Evolutionary conservation across 1,139 yeast species (phyloP).

Genomic region (Hyphopichia wangnamkhiaoensis): DNA sequence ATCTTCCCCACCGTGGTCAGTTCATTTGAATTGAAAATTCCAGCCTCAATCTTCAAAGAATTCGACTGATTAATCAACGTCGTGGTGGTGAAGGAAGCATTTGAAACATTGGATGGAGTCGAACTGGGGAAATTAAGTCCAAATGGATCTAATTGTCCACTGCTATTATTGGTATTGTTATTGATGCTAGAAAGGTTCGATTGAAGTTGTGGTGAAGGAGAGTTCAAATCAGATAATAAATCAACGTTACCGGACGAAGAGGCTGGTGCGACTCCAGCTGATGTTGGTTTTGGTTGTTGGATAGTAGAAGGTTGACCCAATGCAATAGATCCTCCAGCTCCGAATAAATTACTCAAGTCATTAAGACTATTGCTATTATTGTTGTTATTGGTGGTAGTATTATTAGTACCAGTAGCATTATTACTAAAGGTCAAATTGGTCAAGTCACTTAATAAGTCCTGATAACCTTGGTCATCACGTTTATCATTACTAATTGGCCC

Average conservation of each 20-base stretch:
- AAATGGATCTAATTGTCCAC: slow-evolving; percentile 48
- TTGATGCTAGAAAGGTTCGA: slow-evolving; percentile 27
- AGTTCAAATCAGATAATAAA: slow-evolving; percentile 46
- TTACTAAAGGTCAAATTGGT: slow-evolving; percentile 57
- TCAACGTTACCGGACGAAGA: slow-evolving; percentile 31
- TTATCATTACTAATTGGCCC: slow-evolving; percentile 38
- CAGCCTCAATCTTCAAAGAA: slow-evolving; percentile 55
- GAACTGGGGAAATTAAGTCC: slow-evolving; percentile 47
- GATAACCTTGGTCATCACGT: slow-evolving; percentile 52
- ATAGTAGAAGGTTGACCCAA: slow-evolving; percentile 28
- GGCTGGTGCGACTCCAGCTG: no score
- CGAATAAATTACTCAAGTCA: slow-evolving; percentile 38
- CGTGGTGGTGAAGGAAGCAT: slow-evolving; percentile 14
- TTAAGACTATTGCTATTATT: slow-evolving; percentile 19
- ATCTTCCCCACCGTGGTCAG: slow-evolving; percentile 45
- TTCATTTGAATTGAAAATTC: slow-evolving; percentile 35
- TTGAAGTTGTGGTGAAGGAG: slow-evolving; percentile 52
- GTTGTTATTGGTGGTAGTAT: slow-evolving; percentile 25
- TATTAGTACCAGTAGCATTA: slow-evolving; percentile 16
- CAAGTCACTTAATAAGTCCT: slow-evolving; percentile 72
- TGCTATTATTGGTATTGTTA: slow-evolving; percentile 4
- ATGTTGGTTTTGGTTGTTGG: slow-evolving; percentile 13
- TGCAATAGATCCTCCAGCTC: slow-evolving; percentile 47
- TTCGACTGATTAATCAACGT: slow-evolving; percentile 46
- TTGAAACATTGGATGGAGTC: slow-evolving; percentile 33